Base-by-base conservation (phyloP, 345 rosid species). In the Linum trigynum region DNA sequence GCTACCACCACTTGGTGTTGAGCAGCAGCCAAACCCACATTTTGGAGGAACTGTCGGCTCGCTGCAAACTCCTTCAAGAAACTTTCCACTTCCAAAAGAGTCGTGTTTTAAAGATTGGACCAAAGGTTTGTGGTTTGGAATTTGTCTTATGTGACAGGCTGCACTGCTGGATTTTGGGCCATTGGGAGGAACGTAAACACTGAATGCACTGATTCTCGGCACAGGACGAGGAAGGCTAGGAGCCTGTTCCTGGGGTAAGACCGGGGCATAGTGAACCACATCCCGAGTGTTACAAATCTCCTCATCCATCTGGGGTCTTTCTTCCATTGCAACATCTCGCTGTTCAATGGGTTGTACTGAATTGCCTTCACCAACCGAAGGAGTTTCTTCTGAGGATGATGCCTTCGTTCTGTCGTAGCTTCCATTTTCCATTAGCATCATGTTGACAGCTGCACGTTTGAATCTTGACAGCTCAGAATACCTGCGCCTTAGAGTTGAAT, bases 21-120 rank as follows among this genome's bases (percentile, higher is more conserved):
- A 62, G 57, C 85, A 83, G 82, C 97, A 92, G 57, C 92, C 95
- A 60, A 72, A 75, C 39, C 98, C 97, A 71, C 98, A 92, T 73
- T 62, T 75, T 7, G 67, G 69, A 51, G 97, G 94, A 43, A 85
- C 65, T 10, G 64, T 56, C 45, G 84, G 90, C 66, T 90, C 95
- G 11, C 65, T 67, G 53, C 15, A 63, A 72, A 75, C 76, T 71
- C 83, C 83, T 53, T 86, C 83, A 10, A 90, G 83, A 73, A 87
- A 77, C 60, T 75, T 80, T 67, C 78, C 65, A 23, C 81, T 69
- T 39, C 79, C 76, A 50, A 74, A 23, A 23, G 32, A 72, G 32
- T 81, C 83, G 2, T 87, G 77, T 74, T 70, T 81, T 38, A 83
- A 71, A 38, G 81, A 67, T 62, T 88, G 90, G 68, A 79, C 80